Conservation (phyloP, 2,329 filamentous ascomycete species). For the Fusarium acutatum region DNA sequence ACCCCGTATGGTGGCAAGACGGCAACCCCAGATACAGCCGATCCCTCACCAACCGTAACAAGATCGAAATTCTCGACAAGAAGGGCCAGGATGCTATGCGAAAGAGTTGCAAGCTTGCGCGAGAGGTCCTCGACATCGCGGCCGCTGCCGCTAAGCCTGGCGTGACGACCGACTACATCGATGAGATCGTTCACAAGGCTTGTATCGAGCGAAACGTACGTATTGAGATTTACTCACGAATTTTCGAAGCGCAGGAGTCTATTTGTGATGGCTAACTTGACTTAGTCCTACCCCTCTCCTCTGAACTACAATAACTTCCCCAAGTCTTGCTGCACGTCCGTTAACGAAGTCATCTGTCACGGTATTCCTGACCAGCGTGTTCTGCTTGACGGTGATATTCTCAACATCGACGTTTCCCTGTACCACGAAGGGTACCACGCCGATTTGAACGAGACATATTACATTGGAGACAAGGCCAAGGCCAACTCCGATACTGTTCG, state of each 20-base stretch:
- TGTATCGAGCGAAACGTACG: conserved; percentile 91
- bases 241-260: not conserved
- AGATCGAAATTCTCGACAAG: conserved; percentile 82
- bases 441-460: conserved; percentile 98
- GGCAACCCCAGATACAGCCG: conserved; percentile 74
- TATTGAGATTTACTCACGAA: conserved; percentile 10
- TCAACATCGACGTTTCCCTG: conserved; percentile 95
- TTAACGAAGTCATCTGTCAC: conserved; percentile 98
- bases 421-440: conserved; percentile 96
- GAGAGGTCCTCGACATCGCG: conserved; percentile 93
- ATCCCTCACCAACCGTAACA: conserved; percentile 74
- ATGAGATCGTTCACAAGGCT: conserved; percentile 93
- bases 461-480: conserved; percentile 88
- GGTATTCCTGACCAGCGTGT: conserved; percentile 93
- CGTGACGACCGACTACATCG: conserved; percentile 94
- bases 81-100: conserved; percentile 89
- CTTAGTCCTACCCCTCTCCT: conserved; percentile 89
- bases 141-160: conserved; percentile 86
- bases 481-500: conserved; percentile 87
- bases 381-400: conserved; percentile 90
- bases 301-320: conserved; percentile 97
- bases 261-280: not conserved
- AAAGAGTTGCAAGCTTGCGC: conserved; percentile 84
- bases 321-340: conserved; percentile 95
- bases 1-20: conserved; percentile 88